A percentile compares a stretch with the other conserved stretches of the same genome.
Conservation (phyloP, 257 asterid genomes). For the Solanum pennellii region DNA sequence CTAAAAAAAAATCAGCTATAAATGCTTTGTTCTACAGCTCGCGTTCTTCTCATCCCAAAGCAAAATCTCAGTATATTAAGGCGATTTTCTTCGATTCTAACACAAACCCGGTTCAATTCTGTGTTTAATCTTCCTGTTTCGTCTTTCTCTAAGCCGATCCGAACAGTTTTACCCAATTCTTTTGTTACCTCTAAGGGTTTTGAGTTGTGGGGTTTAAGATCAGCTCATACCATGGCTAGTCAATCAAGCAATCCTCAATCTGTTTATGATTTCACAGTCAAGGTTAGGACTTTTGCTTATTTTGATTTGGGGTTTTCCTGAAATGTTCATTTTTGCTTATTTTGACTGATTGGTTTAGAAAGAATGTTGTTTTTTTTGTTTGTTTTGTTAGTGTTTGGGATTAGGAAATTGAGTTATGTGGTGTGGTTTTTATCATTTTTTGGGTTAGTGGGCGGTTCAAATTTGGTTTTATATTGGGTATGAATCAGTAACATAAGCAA, state of each 20-base stretch:
- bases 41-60: not conserved
- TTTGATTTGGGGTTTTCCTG: not conserved
- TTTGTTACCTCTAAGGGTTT: not conserved
- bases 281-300: conserved; percentile 27
- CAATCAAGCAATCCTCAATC: conserved; percentile 57
- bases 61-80: not conserved
- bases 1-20: not conserved
- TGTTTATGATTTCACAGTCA: conserved; percentile 73
- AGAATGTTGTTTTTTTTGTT: not conserved
- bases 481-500: not conserved
- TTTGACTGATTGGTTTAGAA: not conserved
- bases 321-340: not conserved
- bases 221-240: conserved; percentile 36
- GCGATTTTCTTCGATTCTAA: not conserved
- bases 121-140: not conserved
- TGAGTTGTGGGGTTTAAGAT: not conserved
- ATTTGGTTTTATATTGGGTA: not conserved
- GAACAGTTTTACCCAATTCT: not conserved
- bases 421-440: not conserved
- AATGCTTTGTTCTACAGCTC: not conserved
- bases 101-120: not conserved
- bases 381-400: not conserved
- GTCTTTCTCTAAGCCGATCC: not conserved
- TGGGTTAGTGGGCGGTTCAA: not conserved
- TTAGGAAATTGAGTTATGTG: not conserved